Evolutionary conservation across 306 rosid genomes (phyloP), one percentile per base, ranked within the genome.

Genomic region (Dalbergia oliveri): DNA sequence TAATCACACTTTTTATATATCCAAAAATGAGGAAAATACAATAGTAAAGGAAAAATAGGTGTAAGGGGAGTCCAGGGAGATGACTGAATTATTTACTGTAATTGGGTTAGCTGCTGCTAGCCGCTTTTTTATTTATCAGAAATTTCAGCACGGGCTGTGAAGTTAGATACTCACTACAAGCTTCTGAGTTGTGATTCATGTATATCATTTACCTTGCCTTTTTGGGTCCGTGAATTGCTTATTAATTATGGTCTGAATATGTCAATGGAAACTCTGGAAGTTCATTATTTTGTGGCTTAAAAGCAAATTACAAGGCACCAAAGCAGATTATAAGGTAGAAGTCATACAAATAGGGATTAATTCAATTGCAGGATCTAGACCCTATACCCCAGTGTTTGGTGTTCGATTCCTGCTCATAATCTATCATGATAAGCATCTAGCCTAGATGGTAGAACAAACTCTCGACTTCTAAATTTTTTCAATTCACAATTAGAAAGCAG

Each of bases 41-140:
- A 74, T 78, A 82, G 81, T 63, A 74, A 75, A 72, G 50, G 62
- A 53, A 73, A 34, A 77, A 75, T 86, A 69, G 84, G 72, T 23
- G 75, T 76, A 72, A 82, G 35, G 73, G 66, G 79, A 51, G 41
- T 71, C 76, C 56, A 50, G 62, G 78, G 82, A 60, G 82, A 60
- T 63, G 83, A 19, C 66, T 44, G 83, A 61, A 56, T 79, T 78
- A 9, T 65, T 69, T 63, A 43, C 76, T 81, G 85, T 78, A 80
- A 79, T 82, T 68, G 83, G 82, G 88, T 49, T 82, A 79, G 90
- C 80, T 81, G 83, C 62, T 80, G 92, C 88, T 84, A 80, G 82
- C 84, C 85, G 7, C 72, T 3, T n/a, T 64, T 37, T 68, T 75
- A 73, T 84, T 66, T 60, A 73, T 84, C 49, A 61, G 54, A 61